These are phyloP conservation scores for Gleditsia sinensis DNA, from an alignment of 306 rosid species.

Conservation along the genomic window DNA sequence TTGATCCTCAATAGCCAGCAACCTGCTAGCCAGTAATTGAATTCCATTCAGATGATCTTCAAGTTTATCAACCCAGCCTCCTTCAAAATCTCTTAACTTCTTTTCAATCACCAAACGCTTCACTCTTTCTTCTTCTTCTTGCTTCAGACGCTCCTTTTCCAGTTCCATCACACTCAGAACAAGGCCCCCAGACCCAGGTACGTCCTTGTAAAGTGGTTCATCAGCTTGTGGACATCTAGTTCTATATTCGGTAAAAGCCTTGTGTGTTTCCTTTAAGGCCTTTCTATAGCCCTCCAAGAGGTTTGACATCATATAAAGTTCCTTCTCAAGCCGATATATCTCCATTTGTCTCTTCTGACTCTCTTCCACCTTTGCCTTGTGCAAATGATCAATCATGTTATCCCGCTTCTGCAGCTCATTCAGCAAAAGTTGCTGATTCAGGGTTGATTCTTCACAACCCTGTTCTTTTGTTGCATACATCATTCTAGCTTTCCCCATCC, in stretches of 20 bases:
- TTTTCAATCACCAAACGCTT: conserved; percentile 45
- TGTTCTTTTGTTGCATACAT: conserved; percentile 62
- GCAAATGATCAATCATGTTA: conserved; percentile 54
- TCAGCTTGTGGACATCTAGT: conserved; percentile 58
- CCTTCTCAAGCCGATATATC: conserved; percentile 68
- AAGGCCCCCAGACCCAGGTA: conserved; percentile 87
- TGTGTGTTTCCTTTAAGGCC: conserved; percentile 72
- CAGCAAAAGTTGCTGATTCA: conserved; percentile 57
- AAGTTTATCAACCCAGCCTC: conserved; percentile 44
- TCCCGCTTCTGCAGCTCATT: conserved; percentile 76
- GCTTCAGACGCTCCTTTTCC: conserved; percentile 69
- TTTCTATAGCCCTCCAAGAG: conserved; percentile 78
- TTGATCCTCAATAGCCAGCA: conserved; percentile 50
- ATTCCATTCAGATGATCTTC: conserved; percentile 40
- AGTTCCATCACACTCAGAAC: conserved; percentile 79
- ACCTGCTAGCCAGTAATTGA: conserved; percentile 44
- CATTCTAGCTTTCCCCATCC: conserved; percentile 72
- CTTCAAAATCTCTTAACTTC: conserved; percentile 57
- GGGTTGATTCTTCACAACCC: conserved; percentile 49
- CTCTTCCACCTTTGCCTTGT: conserved; percentile 69
- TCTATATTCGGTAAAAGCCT: conserved; percentile 70
- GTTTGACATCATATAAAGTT: conserved; percentile 69
- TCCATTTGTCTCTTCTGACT: conserved; percentile 65
- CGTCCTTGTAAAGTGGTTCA: conserved; percentile 89
- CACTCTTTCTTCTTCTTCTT: conserved; percentile 80